These are phyloP conservation scores for Protomyces inundatus DNA, from an alignment of 1,139 yeast genomes.

Conservation along the genomic window DNA sequence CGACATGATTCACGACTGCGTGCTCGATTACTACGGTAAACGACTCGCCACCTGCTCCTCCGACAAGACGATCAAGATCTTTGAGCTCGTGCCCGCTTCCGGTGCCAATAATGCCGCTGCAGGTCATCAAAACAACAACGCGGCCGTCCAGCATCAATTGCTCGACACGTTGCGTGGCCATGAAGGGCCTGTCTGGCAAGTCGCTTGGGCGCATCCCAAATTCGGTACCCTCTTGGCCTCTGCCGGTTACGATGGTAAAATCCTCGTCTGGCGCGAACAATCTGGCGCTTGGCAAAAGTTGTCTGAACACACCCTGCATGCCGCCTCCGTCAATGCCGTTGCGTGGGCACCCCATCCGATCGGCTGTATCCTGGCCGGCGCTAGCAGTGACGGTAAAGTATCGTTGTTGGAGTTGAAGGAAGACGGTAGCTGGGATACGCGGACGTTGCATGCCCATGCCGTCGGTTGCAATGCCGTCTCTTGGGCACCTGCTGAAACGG, in stretches of 20 bases:
- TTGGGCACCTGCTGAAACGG: conserved; percentile 75
- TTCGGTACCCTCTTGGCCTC: conserved; percentile 93
- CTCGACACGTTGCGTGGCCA: conserved; percentile 43
- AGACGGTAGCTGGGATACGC: conserved; percentile 71
- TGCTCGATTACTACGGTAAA: conserved; percentile 90
- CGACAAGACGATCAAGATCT: conserved; percentile 87
- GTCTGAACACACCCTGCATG: conserved; percentile 82
- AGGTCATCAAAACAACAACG: neutral
- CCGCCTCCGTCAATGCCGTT: conserved; percentile 89
- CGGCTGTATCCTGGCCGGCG: conserved; percentile 71
- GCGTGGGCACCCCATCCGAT: conserved; percentile 98
- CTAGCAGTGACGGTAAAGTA: conserved; percentile 89
- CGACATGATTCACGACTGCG: conserved; percentile 70
- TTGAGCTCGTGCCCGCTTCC: conserved; percentile 61
- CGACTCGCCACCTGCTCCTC: conserved; percentile 92
- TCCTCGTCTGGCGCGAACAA: conserved; percentile 91
- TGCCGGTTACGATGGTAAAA: conserved; percentile 92
- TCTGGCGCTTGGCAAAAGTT: conserved; percentile 76
- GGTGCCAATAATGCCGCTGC: neutral
- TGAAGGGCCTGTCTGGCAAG: conserved; percentile 99
- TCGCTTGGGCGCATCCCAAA: conserved; percentile 98
- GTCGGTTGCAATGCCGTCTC: conserved; percentile 91
- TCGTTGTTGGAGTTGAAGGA: conserved; percentile 88
- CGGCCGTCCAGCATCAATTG: conserved; percentile 6
- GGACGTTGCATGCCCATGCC: conserved; percentile 73